Base-by-base conservation (phyloP, 2,329 filamentous ascomycete genomes). In the Calonectria leucothoes region DNA sequence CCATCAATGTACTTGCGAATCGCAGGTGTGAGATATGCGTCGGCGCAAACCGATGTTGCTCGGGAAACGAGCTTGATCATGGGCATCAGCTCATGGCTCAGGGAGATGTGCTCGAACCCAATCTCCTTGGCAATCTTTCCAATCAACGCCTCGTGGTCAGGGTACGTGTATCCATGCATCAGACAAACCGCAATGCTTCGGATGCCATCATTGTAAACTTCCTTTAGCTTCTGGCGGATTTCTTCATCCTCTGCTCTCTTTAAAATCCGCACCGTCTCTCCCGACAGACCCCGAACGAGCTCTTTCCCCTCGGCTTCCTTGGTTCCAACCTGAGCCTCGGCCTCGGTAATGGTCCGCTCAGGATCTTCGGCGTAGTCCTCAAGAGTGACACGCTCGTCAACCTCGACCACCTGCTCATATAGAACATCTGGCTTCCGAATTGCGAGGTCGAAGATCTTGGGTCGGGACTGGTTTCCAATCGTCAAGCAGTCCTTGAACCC, bases 331-430 rank as follows among this genome's bases (percentile, higher is more conserved):
- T 87, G 86, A 1, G 87, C 89, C 11, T 91, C 85, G 0, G 92
- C 92, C 69, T 89, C 85, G 0, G 87, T 90, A 14, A 86, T 73
- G 29, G 85, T 86, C 69, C 94, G 88, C 79, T 90, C 88, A 0
- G 95, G 96, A 81, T 98, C 94, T 84, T 98, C 96, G 0, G 95
- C 94, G 79, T 97, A 98, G 82, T 98, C 95, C 82, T 98, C 95
- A 14, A 98, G 86, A 0, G 96, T 98, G 4, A 98, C 95, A 45
- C 96, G 89, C 88, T 98, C 96, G 74, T 97, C 94, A 51, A 98
- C 89, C 86, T 98, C 96, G n/a, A 98, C 88, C 0, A 98, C 95
- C 63, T 88, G 89, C 81, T 95, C 92, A 82, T 98, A 98, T 7
- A 98, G 86, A 10, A 97, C 94, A 77, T 98, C 95, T 0, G 96